Percentiles rank a stretch among this genome's conserved stretches.
Evolutionary conservation across 768 basidiomycete genomes (phyloP).

Genomic region (Naganishia onofrii): DNA sequence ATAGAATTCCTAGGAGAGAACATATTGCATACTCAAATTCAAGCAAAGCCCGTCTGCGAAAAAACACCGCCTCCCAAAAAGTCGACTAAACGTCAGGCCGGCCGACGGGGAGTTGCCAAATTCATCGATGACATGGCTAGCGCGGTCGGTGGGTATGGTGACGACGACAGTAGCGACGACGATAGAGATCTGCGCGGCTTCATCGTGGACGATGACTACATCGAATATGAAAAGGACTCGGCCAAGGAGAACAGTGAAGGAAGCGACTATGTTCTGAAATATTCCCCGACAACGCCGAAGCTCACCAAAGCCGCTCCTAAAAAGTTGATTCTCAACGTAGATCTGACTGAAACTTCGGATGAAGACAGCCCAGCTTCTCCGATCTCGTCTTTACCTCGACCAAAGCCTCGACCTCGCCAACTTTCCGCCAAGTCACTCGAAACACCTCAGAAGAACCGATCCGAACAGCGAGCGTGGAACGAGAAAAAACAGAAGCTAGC

Average conservation of each 20-base stretch:
- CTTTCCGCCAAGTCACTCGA: slow-evolving; percentile 20
- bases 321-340: slow-evolving; percentile 22
- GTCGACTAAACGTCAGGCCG: background rate
- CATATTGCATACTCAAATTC: background rate
- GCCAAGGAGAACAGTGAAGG: slow-evolving; percentile 27
- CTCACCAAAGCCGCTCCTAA: background rate
- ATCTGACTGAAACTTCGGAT: slow-evolving; percentile 36
- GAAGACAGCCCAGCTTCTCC: slow-evolving; percentile 28
- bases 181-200: slow-evolving; percentile 37
- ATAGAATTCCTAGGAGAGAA: slow-evolving; percentile 16
- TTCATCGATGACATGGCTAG: slow-evolving; percentile 15
- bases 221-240: slow-evolving; percentile 23
- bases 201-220: slow-evolving; percentile 45
- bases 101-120: background rate
- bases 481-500: slow-evolving; percentile 38
- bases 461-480: slow-evolving; percentile 37
- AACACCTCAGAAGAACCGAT: slow-evolving; percentile 18
- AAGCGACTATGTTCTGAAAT: slow-evolving; percentile 28
- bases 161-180: slow-evolving; percentile 10
- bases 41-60: background rate
- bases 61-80: background rate
- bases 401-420: slow-evolving; percentile 5
- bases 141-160: background rate
- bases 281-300: slow-evolving; percentile 15
- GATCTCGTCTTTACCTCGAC: background rate